Conservation (phyloP, 768 basidiomycete genomes). For the Suillus hirtellus region DNA sequence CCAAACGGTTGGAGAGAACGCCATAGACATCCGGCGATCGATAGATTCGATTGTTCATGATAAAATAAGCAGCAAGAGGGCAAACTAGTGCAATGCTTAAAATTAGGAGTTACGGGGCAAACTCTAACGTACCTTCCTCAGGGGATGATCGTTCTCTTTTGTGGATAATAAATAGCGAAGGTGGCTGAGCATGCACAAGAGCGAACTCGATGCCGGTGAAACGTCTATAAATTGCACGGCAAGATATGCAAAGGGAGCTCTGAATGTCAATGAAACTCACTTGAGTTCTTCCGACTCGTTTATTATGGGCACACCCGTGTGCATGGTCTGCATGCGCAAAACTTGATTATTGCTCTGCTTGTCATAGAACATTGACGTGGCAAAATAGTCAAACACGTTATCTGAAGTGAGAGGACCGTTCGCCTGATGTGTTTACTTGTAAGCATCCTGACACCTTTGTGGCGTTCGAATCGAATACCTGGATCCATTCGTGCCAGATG, state of each 20-base stretch:
- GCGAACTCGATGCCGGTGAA: constrained; percentile 89
- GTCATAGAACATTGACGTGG: constrained; percentile 91
- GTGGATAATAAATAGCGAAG: constrained; percentile 85
- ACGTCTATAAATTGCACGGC: constrained; percentile 47
- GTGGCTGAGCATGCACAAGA: constrained; percentile 76
- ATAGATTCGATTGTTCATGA: constrained; percentile 87
- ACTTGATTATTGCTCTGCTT: constrained; percentile 92
- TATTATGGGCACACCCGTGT: constrained; percentile 70
- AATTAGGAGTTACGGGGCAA: constrained; percentile 2
- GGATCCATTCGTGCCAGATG: constrained; percentile 91
- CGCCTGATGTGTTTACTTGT: constrained; percentile 43
- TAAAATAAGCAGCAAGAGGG: constrained; percentile 82
- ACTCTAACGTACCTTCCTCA: constrained; percentile 64
- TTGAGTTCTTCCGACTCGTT: constrained; percentile 87
- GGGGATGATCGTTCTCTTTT: constrained; percentile 84
- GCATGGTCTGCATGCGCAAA: constrained; percentile 91
- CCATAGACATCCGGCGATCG: constrained; percentile 85
- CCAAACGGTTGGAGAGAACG: constrained; percentile 81
- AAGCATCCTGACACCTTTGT: constrained; percentile 4
- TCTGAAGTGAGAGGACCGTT: constrained; percentile 75
- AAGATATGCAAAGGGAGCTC: constrained; percentile 9
- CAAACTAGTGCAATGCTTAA: constrained; percentile 48
- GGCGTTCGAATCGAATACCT: constrained; percentile 40
- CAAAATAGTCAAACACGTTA: constrained; percentile 89
- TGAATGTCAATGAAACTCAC: constrained; percentile 43